These are phyloP conservation scores for Erythrobasidium yunnanense DNA, from an alignment of 768 basidiomycete genomes.

Conservation along the genomic window DNA sequence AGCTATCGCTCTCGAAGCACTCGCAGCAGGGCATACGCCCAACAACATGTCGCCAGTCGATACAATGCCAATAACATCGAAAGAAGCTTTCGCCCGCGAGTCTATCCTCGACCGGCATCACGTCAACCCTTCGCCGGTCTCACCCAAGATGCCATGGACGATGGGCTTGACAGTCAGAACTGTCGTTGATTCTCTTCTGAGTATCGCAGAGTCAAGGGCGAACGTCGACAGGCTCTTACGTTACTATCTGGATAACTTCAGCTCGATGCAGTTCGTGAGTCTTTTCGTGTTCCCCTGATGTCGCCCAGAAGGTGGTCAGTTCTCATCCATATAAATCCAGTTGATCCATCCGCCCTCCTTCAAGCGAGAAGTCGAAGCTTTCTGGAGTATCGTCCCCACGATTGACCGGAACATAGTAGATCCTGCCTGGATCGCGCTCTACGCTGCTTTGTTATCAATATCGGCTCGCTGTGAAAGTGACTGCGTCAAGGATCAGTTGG, in stretches of 20 bases:
- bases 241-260: neutral
- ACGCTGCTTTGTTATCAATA: neutral
- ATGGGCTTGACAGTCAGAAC: neutral
- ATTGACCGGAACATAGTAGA: neutral
- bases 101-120: neutral
- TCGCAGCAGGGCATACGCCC: neutral
- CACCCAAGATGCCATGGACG: neutral
- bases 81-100: neutral
- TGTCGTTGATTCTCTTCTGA: neutral
- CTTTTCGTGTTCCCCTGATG: neutral
- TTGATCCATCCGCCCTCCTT: neutral
- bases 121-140: neutral
- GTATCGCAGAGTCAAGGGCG: neutral
- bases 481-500: neutral
- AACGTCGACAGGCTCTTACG: neutral
- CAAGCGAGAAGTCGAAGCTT: neutral
- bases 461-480: neutral
- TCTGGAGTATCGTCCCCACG: neutral
- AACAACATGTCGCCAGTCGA: neutral
- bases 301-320: neutral
- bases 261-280: neutral
- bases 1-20: neutral
- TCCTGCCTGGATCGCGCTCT: neutral
- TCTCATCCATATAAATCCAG: neutral
- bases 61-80: neutral